phyloP scores from a whole-genome alignment of 1,284 basidiomycete genomes.

The Microbotryomycetes sp. region DNA sequence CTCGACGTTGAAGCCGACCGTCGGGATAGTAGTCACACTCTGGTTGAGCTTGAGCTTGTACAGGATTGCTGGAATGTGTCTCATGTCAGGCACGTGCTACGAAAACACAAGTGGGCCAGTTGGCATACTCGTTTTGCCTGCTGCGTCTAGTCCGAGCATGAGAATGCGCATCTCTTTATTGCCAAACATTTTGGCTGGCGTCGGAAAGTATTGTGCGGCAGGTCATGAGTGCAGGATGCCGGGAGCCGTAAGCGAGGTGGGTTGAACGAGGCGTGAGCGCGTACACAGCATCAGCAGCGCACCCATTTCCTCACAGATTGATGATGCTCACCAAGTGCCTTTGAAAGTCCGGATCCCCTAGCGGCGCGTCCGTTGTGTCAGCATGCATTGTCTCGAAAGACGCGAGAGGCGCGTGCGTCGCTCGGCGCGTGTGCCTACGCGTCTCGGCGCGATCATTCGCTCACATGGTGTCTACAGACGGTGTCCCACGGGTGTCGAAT shows the following conservation, averaged over 20 bases:
- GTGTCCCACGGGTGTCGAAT: background rate
- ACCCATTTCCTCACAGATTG: background rate
- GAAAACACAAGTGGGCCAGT: conserved; percentile 11
- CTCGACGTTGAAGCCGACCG: conserved; percentile 50
- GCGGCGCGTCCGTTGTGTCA: background rate
- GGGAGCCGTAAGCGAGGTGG: background rate
- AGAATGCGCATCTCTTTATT: conserved; percentile 41
- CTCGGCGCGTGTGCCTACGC: background rate
- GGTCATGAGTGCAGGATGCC: background rate
- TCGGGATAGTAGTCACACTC: conserved; percentile 46
- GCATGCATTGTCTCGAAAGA: background rate
- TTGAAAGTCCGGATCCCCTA: conserved; percentile 23
- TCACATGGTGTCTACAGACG: background rate
- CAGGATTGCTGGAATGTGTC: conserved; percentile 45
- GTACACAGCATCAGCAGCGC: background rate
- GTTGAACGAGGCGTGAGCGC: background rate
- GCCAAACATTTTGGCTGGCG: conserved; percentile 35
- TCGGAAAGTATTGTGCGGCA: background rate
- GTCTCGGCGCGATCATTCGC: background rate
- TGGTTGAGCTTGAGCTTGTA: conserved; percentile 47
- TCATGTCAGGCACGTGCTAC: background rate
- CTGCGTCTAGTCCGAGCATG: conserved; percentile 44
- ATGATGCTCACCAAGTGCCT: conserved; percentile 13
- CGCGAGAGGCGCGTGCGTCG: background rate
- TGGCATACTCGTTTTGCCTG: conserved; percentile 78